These are phyloP conservation scores for Theobroma cacao DNA, from an alignment of 345 rosid species.

Conservation along the genomic window DNA sequence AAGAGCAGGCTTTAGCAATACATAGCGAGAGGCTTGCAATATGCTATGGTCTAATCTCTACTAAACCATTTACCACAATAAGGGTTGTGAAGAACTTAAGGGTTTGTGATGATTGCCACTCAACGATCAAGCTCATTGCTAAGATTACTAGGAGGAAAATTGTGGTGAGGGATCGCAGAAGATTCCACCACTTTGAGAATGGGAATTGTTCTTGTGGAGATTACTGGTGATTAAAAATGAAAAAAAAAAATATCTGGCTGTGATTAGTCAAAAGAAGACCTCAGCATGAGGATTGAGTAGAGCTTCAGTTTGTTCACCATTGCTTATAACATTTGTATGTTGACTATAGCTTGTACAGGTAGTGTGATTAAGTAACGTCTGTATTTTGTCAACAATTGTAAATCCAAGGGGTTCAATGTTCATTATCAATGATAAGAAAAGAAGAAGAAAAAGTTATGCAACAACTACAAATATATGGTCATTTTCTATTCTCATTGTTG, in stretches of 20 bases:
- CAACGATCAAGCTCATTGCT: conserved; percentile 35
- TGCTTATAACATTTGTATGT: background rate
- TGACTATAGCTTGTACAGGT: too few species aligned
- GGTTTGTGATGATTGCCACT: conserved; percentile 41
- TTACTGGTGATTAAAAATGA: conserved; percentile 26
- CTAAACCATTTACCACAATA: conserved; percentile 27
- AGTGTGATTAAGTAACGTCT: too few species aligned
- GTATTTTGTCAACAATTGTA: too few species aligned
- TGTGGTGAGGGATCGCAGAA: conserved; percentile 37
- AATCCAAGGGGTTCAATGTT: too few species aligned
- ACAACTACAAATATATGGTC: too few species aligned
- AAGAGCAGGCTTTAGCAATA: conserved; percentile 36
- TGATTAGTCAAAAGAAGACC: background rate
- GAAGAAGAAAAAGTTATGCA: too few species aligned
- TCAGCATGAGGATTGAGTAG: background rate
- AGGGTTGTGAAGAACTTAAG: conserved; percentile 38
- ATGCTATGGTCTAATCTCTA: conserved; percentile 39
- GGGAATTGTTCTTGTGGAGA: conserved; percentile 41
- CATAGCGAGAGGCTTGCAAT: conserved; percentile 44
- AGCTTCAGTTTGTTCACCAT: background rate
- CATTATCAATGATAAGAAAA: too few species aligned
- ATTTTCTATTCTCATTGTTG: too few species aligned
- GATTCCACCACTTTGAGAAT: conserved; percentile 41
- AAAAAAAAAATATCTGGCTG: background rate
- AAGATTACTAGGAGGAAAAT: conserved; percentile 33